phyloP scores from a whole-genome alignment of 2,329 filamentous ascomycete species.

The Fusarium abutilonis region DNA sequence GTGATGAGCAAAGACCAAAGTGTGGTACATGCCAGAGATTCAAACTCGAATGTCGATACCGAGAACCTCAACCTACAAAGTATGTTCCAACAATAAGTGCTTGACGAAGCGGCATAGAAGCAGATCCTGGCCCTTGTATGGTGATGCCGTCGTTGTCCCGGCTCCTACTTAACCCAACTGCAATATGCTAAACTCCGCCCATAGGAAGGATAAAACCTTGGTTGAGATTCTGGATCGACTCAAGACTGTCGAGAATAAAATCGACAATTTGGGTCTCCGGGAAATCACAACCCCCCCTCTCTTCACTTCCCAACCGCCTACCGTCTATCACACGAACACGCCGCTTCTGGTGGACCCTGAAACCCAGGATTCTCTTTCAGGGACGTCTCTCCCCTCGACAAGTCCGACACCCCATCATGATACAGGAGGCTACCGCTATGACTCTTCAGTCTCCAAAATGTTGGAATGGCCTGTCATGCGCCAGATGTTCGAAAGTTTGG shows the following conservation, averaged over 20 bases:
- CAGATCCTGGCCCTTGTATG: slow-evolving; percentile 11
- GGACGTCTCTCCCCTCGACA: slow-evolving; percentile 32
- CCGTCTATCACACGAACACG: slow-evolving; percentile 34
- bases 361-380: slow-evolving; percentile 34
- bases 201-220: slow-evolving; percentile 70
- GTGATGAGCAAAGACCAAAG: slow-evolving; percentile 69
- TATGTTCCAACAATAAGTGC: slow-evolving; percentile 51
- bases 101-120: slow-evolving; percentile 16
- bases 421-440: slow-evolving; percentile 44
- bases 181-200: slow-evolving; percentile 25
- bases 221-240: slow-evolving; percentile 68
- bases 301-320: slow-evolving; percentile 38
- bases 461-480: slow-evolving; percentile 44
- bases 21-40: slow-evolving; percentile 68
- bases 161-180: slow-evolving; percentile 2
- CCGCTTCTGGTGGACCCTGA: slow-evolving; percentile 40
- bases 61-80: slow-evolving; percentile 70
- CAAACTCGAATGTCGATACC: slow-evolving; percentile 67
- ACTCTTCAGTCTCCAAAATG: slow-evolving; percentile 41
- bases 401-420: slow-evolving; percentile 32
- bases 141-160: slow-evolving; percentile 16
- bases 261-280: slow-evolving; percentile 56
- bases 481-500: slow-evolving; percentile 42
- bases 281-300: slow-evolving; percentile 30
- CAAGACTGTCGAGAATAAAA: slow-evolving; percentile 64